Base-by-base conservation (phyloP, 169 alveolate species). In the Toxoplasma gondii region DNA sequence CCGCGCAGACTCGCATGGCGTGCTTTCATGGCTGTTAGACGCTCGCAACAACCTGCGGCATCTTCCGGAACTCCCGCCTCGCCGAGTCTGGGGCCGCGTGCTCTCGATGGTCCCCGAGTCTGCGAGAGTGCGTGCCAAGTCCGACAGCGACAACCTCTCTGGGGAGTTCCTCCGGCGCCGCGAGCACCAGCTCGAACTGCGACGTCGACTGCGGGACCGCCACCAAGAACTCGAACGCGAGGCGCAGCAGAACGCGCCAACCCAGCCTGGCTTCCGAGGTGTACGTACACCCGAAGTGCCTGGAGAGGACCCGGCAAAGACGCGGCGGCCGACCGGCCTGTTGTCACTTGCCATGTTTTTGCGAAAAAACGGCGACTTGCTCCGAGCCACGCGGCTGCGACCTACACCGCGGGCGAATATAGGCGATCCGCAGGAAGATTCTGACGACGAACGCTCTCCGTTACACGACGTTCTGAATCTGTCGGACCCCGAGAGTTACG, bases 31-130 rank as follows among this genome's bases (percentile, higher is more conserved):
- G 94, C 88, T 91, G 7, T 31, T 91, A 36, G 41, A 64, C 31
- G 94, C 94, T 34, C 70, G 70, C 36, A 86, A 84, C n/a, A 86
- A 78, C 53, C 53, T 91, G 10, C 81, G 94, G 78, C 88, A 58
- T 43, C 80, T 24, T 31, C 70, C 82, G 12, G 93, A 88, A 69
- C 43, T 67, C 4, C 86, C 22, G 86, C 86, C 45, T 41, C 44
- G 86, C 29, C 39, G 29, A 10, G n/a, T 78, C 22, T n/a, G 86
- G 45, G 86, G 86, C 22, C 86, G 86, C 45, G 86, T 78, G 2
- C 45, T 78, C 39, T 78, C 86, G 1, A n/a, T 38, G 86, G 74
- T 64, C n/a, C 74, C 74, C 31, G 74, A 16, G 31, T 16, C 74
- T 7, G 74, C n/a, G 74, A 64, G 74, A 27, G 74, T 12, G 74